A percentile compares a stretch with the other conserved stretches of the same genome.
phyloP scores from a whole-genome alignment of 75 land plant genomes.

The Sequoiadendron giganteum region DNA sequence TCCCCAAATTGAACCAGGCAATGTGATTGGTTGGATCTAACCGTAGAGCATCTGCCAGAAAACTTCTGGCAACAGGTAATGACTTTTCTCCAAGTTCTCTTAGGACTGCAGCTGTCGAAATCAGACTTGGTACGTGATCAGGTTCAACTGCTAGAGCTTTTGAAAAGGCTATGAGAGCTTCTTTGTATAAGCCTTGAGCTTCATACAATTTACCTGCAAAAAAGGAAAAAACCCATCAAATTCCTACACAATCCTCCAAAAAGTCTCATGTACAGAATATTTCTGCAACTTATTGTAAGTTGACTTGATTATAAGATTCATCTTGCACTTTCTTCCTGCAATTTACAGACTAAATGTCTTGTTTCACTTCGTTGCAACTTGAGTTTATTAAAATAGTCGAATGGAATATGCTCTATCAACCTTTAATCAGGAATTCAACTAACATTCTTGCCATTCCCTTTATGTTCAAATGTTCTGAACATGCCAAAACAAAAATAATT shows the following conservation, averaged over 20 bases:
- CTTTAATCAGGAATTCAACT: background rate
- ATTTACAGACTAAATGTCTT: background rate
- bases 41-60: slow-evolving; percentile 72
- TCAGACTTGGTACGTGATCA: slow-evolving; percentile 72
- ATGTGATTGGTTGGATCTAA: slow-evolving; percentile 74
- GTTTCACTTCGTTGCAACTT: background rate
- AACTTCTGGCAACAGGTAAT: slow-evolving; percentile 69
- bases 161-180: slow-evolving; percentile 65
- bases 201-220: slow-evolving; percentile 58
- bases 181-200: slow-evolving; percentile 48
- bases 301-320: background rate
- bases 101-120: slow-evolving; percentile 64
- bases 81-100: slow-evolving; percentile 35
- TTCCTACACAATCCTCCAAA: background rate
- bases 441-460: background rate
- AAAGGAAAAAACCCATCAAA: background rate
- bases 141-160: slow-evolving; percentile 69
- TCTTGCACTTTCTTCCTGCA: background rate
- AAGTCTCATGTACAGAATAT: background rate
- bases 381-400: background rate
- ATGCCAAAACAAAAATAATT: background rate
- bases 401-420: background rate
- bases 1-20: slow-evolving; percentile 86
- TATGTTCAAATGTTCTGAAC: background rate
- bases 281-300: background rate